Percentiles rank a stretch among this genome's conserved stretches.
Evolutionary conservation across 352 stramenopile genomes (phyloP).

Genomic region (Phytophthora pistaciae): DNA sequence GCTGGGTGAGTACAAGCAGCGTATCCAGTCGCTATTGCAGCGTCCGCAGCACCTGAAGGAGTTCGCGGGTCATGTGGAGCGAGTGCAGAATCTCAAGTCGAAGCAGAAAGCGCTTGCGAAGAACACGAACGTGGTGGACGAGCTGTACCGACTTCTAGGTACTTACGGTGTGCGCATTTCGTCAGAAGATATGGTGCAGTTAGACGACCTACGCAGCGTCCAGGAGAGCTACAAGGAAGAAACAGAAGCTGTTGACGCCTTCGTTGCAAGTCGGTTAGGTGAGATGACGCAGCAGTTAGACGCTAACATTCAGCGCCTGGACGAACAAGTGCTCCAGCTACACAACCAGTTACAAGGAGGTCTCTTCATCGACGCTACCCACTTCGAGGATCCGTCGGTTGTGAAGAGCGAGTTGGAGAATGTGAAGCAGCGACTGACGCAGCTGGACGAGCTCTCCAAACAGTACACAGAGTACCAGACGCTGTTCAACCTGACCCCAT

Average conservation of each 20-base stretch:
- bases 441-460: constrained; percentile 90
- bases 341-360: constrained; percentile 84
- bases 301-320: constrained; percentile 92
- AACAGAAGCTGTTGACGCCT: constrained; percentile 85
- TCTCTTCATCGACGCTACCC: constrained; percentile 88
- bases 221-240: constrained; percentile 92
- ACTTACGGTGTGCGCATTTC: constrained; percentile 93
- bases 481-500: constrained; percentile 91
- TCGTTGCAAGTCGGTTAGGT: constrained; percentile 85
- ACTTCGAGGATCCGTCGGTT: constrained; percentile 87
- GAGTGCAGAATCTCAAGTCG: constrained; percentile 72
- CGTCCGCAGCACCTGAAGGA: constrained; percentile 92
- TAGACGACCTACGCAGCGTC: constrained; percentile 89
- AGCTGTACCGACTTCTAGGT: constrained; percentile 93
- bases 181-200: constrained; percentile 94
- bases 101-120: constrained; percentile 87
- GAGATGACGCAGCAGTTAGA: constrained; percentile 95
- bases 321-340: constrained; percentile 92
- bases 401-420: constrained; percentile 86
- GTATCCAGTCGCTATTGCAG: constrained; percentile 86
- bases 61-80: constrained; percentile 90
- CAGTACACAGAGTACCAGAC: constrained; percentile 94
- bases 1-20: constrained; percentile 91
- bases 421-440: constrained; percentile 83
- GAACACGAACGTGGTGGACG: constrained; percentile 92